phyloP scores from a whole-genome alignment of 2,329 filamentous ascomycete species.

The Claviceps citrina region DNA sequence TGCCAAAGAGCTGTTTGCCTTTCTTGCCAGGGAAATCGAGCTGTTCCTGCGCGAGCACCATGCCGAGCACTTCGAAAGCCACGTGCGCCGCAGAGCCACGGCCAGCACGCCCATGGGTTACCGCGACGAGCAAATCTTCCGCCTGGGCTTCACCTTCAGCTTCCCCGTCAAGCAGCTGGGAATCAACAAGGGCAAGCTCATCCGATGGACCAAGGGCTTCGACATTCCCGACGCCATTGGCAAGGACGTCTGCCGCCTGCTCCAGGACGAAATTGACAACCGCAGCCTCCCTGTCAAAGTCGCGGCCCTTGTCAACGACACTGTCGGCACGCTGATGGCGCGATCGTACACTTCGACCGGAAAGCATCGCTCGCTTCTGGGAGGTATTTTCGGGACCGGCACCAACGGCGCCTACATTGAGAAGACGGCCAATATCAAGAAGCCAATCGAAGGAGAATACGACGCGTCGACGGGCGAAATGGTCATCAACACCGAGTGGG shows the following conservation, averaged over 20 bases:
- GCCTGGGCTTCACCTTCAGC: constrained; percentile 95
- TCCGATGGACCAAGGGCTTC: constrained; percentile 98
- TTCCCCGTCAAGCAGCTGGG: constrained; percentile 90
- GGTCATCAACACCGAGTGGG: constrained; percentile 98
- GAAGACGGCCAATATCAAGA: constrained; percentile 73
- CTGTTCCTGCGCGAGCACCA: constrained; percentile 77
- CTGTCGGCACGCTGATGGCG: constrained; percentile 93
- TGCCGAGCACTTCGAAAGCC: constrained; percentile 64
- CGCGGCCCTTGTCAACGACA: constrained; percentile 94
- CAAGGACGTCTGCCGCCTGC: constrained; percentile 80
- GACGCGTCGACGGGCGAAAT: constrained; percentile 77
- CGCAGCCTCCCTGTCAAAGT: constrained; percentile 80
- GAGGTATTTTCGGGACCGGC: constrained; percentile 92
- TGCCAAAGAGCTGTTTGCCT: constrained; percentile 74
- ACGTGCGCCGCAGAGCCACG: constrained; percentile 49
- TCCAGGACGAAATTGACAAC: constrained; percentile 80
- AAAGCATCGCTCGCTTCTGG: constrained; percentile 74
- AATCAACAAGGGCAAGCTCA: constrained; percentile 87
- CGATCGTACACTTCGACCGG: constrained; percentile 87
- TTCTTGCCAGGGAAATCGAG: constrained; percentile 87
- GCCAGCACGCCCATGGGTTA: constrained; percentile 42
- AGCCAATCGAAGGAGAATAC: constrained; percentile 54
- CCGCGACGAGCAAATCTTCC: constrained; percentile 65
- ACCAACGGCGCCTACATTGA: constrained; percentile 97
- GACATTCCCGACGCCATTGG: constrained; percentile 90